A percentile compares a stretch with the other conserved stretches of the same genome.
phyloP scores from a whole-genome alignment of 2,329 filamentous ascomycete species.

The Xylariales sp. region DNA sequence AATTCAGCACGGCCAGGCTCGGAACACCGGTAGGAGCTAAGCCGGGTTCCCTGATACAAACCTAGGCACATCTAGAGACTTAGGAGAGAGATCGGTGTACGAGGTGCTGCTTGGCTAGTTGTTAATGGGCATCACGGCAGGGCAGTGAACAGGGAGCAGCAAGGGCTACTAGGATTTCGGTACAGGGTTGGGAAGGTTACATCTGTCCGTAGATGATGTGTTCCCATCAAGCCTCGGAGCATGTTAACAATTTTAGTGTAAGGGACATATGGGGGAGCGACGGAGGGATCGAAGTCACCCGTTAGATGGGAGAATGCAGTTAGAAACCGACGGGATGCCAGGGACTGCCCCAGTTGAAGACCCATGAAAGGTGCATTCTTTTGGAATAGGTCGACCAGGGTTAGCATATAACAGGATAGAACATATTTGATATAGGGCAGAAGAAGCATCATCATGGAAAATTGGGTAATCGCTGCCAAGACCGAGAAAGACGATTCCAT shows the following conservation, averaged over 20 bases:
- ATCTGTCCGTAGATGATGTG: constrained; percentile 58
- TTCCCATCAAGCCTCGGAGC: constrained; percentile 50
- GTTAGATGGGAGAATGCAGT: constrained; percentile 47
- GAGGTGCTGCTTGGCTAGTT: constrained; percentile 55
- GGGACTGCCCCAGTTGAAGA: constrained; percentile 48
- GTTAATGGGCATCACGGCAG: constrained; percentile 50
- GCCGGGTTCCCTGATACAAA: constrained; percentile 63
- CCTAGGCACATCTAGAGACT: constrained; percentile 50
- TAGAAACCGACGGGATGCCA: constrained; percentile 49
- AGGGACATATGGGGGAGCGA: constrained; percentile 49
- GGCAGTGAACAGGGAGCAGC: constrained; percentile 46
- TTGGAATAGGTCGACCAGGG: constrained; percentile 48
- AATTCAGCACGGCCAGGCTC: constrained; percentile 58
- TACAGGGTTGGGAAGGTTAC: constrained; percentile 54
- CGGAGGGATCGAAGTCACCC: constrained; percentile 40
- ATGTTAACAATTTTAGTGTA: constrained; percentile 46
- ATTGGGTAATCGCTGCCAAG: constrained; percentile 32
- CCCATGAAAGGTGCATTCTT: constrained; percentile 47
- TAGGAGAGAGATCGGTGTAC: constrained; percentile 50
- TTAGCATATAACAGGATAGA: constrained; percentile 48
- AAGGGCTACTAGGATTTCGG: constrained; percentile 52
- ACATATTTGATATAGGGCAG: constrained; percentile 48
- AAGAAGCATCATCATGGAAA: constrained; percentile 42
- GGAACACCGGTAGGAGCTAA: constrained; percentile 64
- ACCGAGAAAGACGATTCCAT: constrained; percentile 32